phyloP scores from a whole-genome alignment of 495 filamentous ascomycete species.

The Apodospora peruviana region DNA sequence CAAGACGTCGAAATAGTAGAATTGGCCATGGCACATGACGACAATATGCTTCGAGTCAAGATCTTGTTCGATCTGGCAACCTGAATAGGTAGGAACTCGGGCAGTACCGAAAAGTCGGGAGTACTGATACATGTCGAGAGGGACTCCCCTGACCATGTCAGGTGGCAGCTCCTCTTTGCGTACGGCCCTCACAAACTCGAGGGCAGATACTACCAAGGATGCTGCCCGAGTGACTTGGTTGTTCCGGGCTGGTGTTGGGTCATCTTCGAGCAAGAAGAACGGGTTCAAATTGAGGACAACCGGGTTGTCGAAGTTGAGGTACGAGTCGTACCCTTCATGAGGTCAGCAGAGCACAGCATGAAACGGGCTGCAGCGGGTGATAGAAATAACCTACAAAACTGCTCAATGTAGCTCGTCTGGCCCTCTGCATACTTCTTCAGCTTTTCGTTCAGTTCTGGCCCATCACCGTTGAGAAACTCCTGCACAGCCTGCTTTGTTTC shows the following conservation, averaged over 20 bases:
- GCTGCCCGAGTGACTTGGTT: slow-evolving; percentile 94
- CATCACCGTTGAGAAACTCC: slow-evolving; percentile 82
- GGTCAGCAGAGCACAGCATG: slow-evolving; percentile 9
- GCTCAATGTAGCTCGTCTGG: slow-evolving; percentile 95
- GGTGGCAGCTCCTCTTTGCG: slow-evolving; percentile 89
- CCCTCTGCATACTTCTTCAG: slow-evolving; percentile 89
- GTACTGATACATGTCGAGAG: slow-evolving; percentile 97
- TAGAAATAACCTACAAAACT: slow-evolving; percentile 73
- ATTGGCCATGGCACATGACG: slow-evolving; percentile 92
- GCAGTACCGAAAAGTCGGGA: slow-evolving; percentile 93
- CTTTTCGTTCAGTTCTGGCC: slow-evolving; percentile 78
- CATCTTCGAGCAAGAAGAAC: slow-evolving; percentile 96
- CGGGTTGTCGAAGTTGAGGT: slow-evolving; percentile 95
- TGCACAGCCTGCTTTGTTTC: slow-evolving; percentile 75
- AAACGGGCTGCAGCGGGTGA: background rate
- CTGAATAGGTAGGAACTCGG: slow-evolving; percentile 88
- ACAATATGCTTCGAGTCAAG: slow-evolving; percentile 83
- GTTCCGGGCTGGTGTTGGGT: slow-evolving; percentile 91
- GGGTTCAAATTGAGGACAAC: slow-evolving; percentile 97
- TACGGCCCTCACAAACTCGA: slow-evolving; percentile 90
- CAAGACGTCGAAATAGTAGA: slow-evolving; percentile 98
- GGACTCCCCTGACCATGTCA: slow-evolving; percentile 74
- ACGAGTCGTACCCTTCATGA: slow-evolving; percentile 89
- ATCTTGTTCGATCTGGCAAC: slow-evolving; percentile 93
- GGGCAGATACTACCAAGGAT: slow-evolving; percentile 81